phyloP scores from a whole-genome alignment of 352 stramenopile genomes.

The Phytophthora sp. region DNA sequence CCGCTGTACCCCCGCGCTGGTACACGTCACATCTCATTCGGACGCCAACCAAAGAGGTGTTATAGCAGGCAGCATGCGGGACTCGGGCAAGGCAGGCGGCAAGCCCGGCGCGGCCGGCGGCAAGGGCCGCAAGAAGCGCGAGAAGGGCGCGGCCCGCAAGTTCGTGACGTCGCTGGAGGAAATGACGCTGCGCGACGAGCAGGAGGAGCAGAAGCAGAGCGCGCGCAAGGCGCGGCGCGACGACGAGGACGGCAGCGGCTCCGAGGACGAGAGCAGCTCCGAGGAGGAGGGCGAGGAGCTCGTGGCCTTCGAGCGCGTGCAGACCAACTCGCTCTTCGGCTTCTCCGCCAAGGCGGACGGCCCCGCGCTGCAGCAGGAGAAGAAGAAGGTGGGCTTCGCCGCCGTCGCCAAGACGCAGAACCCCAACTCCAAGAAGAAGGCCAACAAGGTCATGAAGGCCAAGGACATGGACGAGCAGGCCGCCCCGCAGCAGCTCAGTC shows the following conservation, averaged over 20 bases:
- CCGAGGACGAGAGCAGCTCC: slow-evolving; percentile 61
- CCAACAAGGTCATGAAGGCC: slow-evolving; percentile 88
- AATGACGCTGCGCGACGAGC: slow-evolving; percentile 72
- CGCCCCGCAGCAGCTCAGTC: slow-evolving; percentile 73
- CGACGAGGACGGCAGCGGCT: slow-evolving; percentile 50
- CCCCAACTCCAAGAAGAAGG: slow-evolving; percentile 71
- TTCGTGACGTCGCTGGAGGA: slow-evolving; percentile 89
- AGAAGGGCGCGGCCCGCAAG: slow-evolving; percentile 76
- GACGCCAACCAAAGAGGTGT: slow-evolving; percentile 29
- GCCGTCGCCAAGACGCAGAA: slow-evolving; percentile 84
- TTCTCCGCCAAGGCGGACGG: slow-evolving; percentile 68
- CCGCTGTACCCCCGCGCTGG: no score
- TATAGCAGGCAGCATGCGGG: slow-evolving; percentile 68
- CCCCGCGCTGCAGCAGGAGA: slow-evolving; percentile 59
- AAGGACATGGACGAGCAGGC: slow-evolving; percentile 78
- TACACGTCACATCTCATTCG: slow-evolving; percentile 19
- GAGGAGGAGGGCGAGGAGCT: slow-evolving; percentile 60
- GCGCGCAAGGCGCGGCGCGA: slow-evolving; percentile 76
- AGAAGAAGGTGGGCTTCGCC: slow-evolving; percentile 76
- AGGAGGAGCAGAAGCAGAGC: slow-evolving; percentile 75
- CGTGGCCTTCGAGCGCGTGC: slow-evolving; percentile 77
- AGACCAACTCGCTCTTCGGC: slow-evolving; percentile 75
- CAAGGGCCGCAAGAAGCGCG: slow-evolving; percentile 70
- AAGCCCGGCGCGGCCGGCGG: slow-evolving; percentile 63
- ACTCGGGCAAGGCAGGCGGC: slow-evolving; percentile 39